Percentiles rank a stretch among this genome's conserved stretches.
Conservation (phyloP, 192 early-diverging fungal species). For the Podila clonocystis region DNA sequence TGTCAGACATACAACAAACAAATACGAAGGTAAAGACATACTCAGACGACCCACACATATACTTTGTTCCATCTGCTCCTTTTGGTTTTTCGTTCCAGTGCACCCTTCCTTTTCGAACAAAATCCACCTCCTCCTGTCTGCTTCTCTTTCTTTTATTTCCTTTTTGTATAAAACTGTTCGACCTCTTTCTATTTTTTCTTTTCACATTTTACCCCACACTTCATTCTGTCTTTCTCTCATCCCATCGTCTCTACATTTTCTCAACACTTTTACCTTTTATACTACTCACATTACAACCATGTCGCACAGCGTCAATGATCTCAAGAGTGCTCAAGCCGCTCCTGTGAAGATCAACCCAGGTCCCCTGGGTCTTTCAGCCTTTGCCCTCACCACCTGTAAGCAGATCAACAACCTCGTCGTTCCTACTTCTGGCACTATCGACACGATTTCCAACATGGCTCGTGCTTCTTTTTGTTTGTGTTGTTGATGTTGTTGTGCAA, state of each 20-base stretch:
- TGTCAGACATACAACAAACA: too few species aligned
- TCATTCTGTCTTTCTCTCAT: neutral
- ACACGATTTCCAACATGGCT: neutral
- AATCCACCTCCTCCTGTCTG: neutral
- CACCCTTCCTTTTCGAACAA: neutral
- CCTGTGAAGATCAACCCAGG: constrained; percentile 63
- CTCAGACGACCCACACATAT: too few species aligned
- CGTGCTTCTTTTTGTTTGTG: neutral
- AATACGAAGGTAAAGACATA: too few species aligned
- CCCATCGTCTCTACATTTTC: neutral
- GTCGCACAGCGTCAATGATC: constrained; percentile 6
- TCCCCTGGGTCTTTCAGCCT: constrained; percentile 69
- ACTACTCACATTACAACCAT: too few species aligned
- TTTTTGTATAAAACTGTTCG: neutral
- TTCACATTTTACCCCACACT: neutral
- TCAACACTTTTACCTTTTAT: neutral
- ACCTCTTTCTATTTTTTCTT: neutral
- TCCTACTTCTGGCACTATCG: neutral
- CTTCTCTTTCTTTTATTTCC: constrained; percentile 2
- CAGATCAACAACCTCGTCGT: constrained; percentile 26
- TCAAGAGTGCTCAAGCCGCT: constrained; percentile 46
- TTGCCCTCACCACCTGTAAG: constrained; percentile 68
- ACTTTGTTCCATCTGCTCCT: too few species aligned
- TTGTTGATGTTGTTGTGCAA: neutral
- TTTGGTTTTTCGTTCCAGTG: neutral